A percentile compares a stretch with the other conserved stretches of the same genome.
Evolutionary conservation across 2,329 filamentous ascomycete species (phyloP).

Genomic region (Leptographium flavum): DNA sequence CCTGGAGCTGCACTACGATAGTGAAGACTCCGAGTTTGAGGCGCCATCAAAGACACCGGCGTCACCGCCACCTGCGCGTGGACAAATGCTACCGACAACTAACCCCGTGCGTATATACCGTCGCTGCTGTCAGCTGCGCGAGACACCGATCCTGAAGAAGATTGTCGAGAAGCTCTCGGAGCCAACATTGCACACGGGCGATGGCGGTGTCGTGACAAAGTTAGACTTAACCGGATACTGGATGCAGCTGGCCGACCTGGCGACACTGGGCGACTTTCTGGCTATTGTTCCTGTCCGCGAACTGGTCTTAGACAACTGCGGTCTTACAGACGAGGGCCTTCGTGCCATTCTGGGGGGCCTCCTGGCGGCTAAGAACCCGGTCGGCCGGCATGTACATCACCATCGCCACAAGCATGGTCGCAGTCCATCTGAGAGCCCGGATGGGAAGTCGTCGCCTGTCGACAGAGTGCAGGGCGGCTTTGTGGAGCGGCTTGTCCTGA

Average conservation of each 20-base stretch:
- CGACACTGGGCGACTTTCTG: conserved; percentile 85
- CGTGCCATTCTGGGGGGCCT: conserved; percentile 77
- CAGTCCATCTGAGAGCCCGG: background rate
- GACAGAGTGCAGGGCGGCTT: conserved; percentile 47
- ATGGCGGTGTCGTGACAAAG: conserved; percentile 64
- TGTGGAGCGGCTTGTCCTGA: conserved; percentile 74
- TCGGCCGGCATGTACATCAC: conserved; percentile 34
- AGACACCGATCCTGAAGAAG: conserved; percentile 82
- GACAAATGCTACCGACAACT: conserved; percentile 62
- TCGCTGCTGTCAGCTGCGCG: conserved; percentile 83
- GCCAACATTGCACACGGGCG: conserved; percentile 47
- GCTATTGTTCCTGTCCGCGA: conserved; percentile 86
- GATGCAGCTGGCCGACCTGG: conserved; percentile 67
- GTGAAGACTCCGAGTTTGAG: conserved; percentile 37
- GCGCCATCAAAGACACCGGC: conserved; percentile 14
- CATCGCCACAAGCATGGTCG: conserved; percentile 4
- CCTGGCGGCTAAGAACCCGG: conserved; percentile 59
- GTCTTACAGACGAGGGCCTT: conserved; percentile 73
- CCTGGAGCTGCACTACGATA: conserved; percentile 64
- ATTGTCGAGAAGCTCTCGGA: conserved; percentile 78
- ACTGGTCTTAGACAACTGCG: conserved; percentile 73
- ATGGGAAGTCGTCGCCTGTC: conserved; percentile 16
- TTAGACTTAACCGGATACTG: conserved; percentile 76
- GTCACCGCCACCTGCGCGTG: conserved; percentile 20
- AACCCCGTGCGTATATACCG: conserved; percentile 89